Evolutionary conservation across 257 asterid species (phyloP), one percentile per base, ranked within the genome.

Genomic region (Solanum paucissectum): DNA sequence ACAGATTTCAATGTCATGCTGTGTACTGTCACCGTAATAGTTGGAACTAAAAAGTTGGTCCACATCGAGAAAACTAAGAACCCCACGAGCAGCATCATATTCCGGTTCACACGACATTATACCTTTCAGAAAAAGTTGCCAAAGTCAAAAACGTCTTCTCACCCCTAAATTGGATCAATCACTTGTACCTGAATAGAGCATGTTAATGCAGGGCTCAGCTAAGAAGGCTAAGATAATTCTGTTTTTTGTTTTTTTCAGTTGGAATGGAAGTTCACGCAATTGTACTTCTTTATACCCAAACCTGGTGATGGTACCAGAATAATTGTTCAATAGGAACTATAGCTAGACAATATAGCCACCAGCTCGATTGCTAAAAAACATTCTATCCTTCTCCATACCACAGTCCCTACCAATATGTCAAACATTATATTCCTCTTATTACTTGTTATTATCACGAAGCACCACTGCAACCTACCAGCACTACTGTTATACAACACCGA

Each of bases 21-120:
- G 96, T 74, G 89, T 91, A 89, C 91, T 85, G 90, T 93, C 98
- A 29, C 98, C 98, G 34, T 96, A 94, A 87, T 95, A 95, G 91
- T 90, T 93, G 90, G 91, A 91, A 87, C 94, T 95, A 92, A 95
- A 95, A 85, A 95, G 90, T 87, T 89, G 90, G 85, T 96, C 97
- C 25, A 93, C 83, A 83, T 93, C 92, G 87, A 97, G 90, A 82
- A 94, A 90, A 87, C 92, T 85, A 72, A 84, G 86, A 72, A 64
- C 90, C 97, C 98, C 95, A 10, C 91, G 87, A 87, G 93, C 81
- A 87, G 94, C 90, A 90, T 96, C 98, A 74, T 96, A 89, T 88
- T 95, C 96, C 20, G 94, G 93, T 88, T 93, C 96, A 58, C 92
- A 91, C 98, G 93, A 94, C 86, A 68, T 86, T 92, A 83, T 83